Evolutionary conservation across 1,284 basidiomycete species (phyloP), one percentile per base, ranked within the genome.

Genomic region (Fistulinella cinereoalba): DNA sequence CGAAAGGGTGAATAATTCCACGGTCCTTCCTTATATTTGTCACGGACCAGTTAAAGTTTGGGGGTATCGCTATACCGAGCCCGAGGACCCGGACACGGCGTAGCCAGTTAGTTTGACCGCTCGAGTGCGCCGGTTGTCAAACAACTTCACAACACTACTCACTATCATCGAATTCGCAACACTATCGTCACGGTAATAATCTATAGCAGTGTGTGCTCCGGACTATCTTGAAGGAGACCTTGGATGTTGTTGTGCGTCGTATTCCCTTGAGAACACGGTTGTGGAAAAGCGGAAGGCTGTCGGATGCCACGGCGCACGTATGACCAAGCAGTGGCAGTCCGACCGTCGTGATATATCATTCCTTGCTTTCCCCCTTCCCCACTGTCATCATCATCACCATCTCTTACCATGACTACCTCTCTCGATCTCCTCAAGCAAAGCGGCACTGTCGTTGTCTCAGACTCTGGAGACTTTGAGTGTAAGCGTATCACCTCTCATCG

Each of bases 381-480:
- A 15, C 46, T 53, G 49, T 22, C 45, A 31, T 56, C 69, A 76
- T 55, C 71, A 96, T 95, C 92, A 77, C 90, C 58, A 88, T 80
- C 65, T 86, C 92, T 50, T 97, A 72, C 55, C 66, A 96, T 95
- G 92, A 75, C 88, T 57, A 88, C 80, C 64, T 85, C 91, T 47
- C 88, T 97, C 65, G 92, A 95, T 68, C 74, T 76, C 44, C 85
- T 94, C 63, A 94, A 93, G 64, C 77, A 85, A 60, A 85, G 87
- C 57, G 93, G 92, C 61, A 97, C 94, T 62, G 83, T 87, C 60
- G 91, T 96, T 68, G 92, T 96, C 64, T 92, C 90, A 46, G 92
- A 94, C 77, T 91, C 90, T 52, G 92, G 89, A 50, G 84, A 89
- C 70, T 89, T 88, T 56, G 84, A 86, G 66, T 74, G 88, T 88